Evolutionary conservation across 2,329 filamentous ascomycete genomes (phyloP).

Genomic region (Cercospora sp.): DNA sequence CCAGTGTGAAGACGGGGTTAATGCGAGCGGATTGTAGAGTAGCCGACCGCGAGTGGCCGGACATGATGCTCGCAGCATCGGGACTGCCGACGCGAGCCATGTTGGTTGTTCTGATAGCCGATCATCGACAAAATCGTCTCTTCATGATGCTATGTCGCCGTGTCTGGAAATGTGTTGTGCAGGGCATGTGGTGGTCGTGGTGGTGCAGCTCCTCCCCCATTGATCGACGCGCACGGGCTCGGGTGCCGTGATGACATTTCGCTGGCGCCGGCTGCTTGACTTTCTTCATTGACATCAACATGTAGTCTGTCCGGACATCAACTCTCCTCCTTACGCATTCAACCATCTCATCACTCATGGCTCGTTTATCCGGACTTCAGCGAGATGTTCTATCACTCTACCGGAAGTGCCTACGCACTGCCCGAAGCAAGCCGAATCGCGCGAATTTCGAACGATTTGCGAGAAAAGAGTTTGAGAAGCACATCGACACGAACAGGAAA

Average conservation of each 20-base stretch:
- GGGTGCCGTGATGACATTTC: neutral
- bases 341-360: slow-evolving; percentile 29
- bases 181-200: neutral
- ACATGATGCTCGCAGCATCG: slow-evolving; percentile 47
- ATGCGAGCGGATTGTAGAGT: slow-evolving; percentile 36
- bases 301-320: neutral
- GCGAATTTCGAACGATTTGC: slow-evolving; percentile 39
- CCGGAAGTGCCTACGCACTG: slow-evolving; percentile 77
- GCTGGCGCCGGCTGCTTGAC: neutral
- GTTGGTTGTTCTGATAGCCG: neutral
- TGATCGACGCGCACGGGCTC: slow-evolving; percentile 7
- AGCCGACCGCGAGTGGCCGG: slow-evolving; percentile 33
- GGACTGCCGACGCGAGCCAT: slow-evolving; percentile 29
- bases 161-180: neutral
- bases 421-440: slow-evolving; percentile 69
- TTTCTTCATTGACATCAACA: slow-evolving; percentile 8
- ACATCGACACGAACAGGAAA: slow-evolving; percentile 69
- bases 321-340: neutral
- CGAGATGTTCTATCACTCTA: slow-evolving; percentile 85
- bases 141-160: neutral
- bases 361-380: slow-evolving; percentile 79
- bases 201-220: neutral
- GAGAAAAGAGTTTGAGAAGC: slow-evolving; percentile 69
- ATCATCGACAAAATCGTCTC: neutral
- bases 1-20: slow-evolving; percentile 67